Evolutionary conservation across 768 basidiomycete genomes (phyloP), one percentile per base, ranked within the genome.

Genomic region (Collybiopsis confluens): DNA sequence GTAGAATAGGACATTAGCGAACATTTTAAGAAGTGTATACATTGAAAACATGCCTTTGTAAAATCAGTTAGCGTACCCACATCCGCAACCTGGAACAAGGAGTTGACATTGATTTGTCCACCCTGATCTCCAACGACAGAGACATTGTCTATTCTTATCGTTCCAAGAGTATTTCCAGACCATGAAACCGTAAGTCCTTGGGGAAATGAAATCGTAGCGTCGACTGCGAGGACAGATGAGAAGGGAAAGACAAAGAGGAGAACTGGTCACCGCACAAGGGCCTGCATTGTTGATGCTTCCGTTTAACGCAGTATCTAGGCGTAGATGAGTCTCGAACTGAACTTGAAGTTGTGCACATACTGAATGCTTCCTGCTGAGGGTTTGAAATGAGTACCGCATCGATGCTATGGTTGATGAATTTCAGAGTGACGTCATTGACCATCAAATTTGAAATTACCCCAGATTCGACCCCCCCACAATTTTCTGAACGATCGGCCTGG

Each of bases 401-500:
- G 49, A 90, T 70, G 16, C 83, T 85, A 57, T 4, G 40, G 5
- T 48, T 38, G 10, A 45, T 37, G 21, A 38, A n/a, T 20, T 21
- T 23, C 9, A 6, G n/a, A 21, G 15, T 27, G 43, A 57, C 47
- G 57, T 27, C 45, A 15, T 37, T 15, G n/a, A 36, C 23, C 46
- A 5, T 55, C 57, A 27, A 36, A 36, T 18, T 24, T 4, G 4
- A 33, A 58, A 69, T 15, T 56, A 83, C 85, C 80, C 77, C 45
- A 89, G 65, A 7, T 71, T 64, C 16, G 84, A 78, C 16, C 73
- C 80, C 4, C 76, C 72, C 38, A 90, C 84, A 53, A 90, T 76
- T 56, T 79, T 81, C 64, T 89, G 85, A 4, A 90, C 87, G 52
- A 90, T 88, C 3, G 88, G 88, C 49, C 80, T 73, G 0, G 88